A percentile compares a stretch with the other conserved stretches of the same genome.
These are phyloP conservation scores for Ophiostoma piceae DNA, from an alignment of 2,329 filamentous ascomycete genomes.

Conservation along the genomic window DNA sequence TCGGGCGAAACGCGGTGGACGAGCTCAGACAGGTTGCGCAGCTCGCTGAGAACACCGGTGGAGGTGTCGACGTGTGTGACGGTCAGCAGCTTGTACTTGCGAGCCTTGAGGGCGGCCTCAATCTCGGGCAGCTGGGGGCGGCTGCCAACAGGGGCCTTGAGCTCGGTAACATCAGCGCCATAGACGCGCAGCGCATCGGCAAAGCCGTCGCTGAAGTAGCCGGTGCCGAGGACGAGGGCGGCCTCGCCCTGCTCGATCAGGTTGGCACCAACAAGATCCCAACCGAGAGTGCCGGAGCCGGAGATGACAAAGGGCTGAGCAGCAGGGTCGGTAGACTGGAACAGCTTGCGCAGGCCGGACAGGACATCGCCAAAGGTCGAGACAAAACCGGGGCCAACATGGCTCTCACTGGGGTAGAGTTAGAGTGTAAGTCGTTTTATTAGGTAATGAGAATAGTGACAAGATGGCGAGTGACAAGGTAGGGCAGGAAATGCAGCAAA, in stretches of 20 bases:
- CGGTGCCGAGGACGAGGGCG: slow-evolving; percentile 87
- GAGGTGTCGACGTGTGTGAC: slow-evolving; percentile 97
- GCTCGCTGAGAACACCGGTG: slow-evolving; percentile 88
- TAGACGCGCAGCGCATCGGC: slow-evolving; percentile 89
- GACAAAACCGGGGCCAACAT: slow-evolving; percentile 85
- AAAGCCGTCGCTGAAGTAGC: slow-evolving; percentile 95
- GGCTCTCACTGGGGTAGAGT: slow-evolving; percentile 65
- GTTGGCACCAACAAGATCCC: slow-evolving; percentile 95
- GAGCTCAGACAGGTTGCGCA: slow-evolving; percentile 75
- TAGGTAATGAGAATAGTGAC: not conserved
- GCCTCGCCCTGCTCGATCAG: slow-evolving; percentile 84
- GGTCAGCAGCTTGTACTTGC: slow-evolving; percentile 89
- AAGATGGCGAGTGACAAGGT: not conserved
- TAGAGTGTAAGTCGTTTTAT: slow-evolving; percentile 3
- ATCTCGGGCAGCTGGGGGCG: slow-evolving; percentile 82
- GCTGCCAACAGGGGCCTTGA: slow-evolving; percentile 83
- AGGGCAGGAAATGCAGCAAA: not conserved
- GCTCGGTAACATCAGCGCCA: slow-evolving; percentile 80
- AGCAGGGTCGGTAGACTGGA: slow-evolving; percentile 76
- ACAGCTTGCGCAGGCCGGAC: slow-evolving; percentile 81
- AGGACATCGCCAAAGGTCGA: slow-evolving; percentile 86
- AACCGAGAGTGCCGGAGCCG: slow-evolving; percentile 90
- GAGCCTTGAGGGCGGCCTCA: slow-evolving; percentile 80
- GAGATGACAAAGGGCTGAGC: slow-evolving; percentile 91
- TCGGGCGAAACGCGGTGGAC: slow-evolving; percentile 84